Base-by-base conservation (phyloP, 1,139 yeast genomes). In the Yamadazyma spencermartinsiae region DNA sequence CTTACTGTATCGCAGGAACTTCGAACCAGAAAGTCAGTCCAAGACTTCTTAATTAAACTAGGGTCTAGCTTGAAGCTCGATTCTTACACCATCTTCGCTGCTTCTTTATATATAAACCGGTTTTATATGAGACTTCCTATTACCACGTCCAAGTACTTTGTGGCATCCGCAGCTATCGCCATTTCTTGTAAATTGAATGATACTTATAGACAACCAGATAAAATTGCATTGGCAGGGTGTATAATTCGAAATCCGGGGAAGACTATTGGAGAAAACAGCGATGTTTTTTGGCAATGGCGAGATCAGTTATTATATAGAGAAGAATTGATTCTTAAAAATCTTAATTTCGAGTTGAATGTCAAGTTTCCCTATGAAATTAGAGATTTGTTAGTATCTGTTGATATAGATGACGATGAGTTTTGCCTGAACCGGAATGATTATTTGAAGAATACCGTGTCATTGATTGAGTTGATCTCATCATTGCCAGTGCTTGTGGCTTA, bases 241-340 rank as follows among this genome's bases (percentile, higher is more conserved):
- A 56, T 52, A 18, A 41, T 70, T 30, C 66, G 66, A 44, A 63
- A 46, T 30, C 69, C 70, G 1, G 49, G 57, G 12, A 52, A 53
- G 36, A 48, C 54, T 2, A 56, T 71, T 4, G 74, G 68, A 40
- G 74, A 70, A 42, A 74, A 68, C 31, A 65, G 66, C 42, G 66
- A 64, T 32, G 45, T 61, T 36, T 72, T 68, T 46, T 72, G 77
- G 76, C 59, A 61, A 36, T 72, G 76, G 76, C 48, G 74, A 29
- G 76, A 72, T 50, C 76, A 72, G 50, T 49, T 72, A 4, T 51
- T 72, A 35, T 72, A 61, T 44, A 50, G 77, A 28, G 77, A 72
- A 45, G 77, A 72, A 50, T 52, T 72, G 31, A 60, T 72, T 8
- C 52, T 72, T 31, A 63, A 65, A 45, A 56, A 61, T 27, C 56